Evolutionary conservation across 1,284 basidiomycete genomes (phyloP).

Genomic region (Inonotus hispidus): DNA sequence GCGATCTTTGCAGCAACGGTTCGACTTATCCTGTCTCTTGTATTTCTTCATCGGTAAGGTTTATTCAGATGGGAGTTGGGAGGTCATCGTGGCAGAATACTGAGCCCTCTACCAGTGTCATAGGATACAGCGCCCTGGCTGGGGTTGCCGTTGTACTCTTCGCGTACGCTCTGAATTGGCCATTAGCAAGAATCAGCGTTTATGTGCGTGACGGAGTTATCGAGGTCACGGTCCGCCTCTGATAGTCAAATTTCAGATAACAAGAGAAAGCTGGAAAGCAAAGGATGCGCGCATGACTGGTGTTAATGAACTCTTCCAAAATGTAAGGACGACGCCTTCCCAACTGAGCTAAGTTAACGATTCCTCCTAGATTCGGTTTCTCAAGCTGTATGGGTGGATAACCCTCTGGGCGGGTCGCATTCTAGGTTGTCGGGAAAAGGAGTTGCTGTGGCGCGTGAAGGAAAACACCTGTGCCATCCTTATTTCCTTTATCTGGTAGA

Average conservation of each 20-base stretch:
- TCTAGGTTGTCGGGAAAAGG: conserved; percentile 45
- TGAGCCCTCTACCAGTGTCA: conserved; percentile 40
- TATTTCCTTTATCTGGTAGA: conserved; percentile 60
- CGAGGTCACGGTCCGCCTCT: background rate
- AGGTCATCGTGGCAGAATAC: background rate
- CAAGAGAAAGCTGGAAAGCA: conserved; percentile 58
- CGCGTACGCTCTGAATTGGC: conserved; percentile 62
- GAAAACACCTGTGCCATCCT: conserved; percentile 52
- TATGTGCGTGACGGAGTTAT: conserved; percentile 35
- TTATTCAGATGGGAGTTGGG: background rate
- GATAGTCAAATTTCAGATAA: conserved; percentile 37
- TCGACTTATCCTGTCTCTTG: conserved; percentile 65
- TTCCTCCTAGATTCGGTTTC: conserved; percentile 42
- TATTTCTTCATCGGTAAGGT: conserved; percentile 70
- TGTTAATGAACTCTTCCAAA: conserved; percentile 77
- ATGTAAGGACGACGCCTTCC: conserved; percentile 21
- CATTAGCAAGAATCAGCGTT: conserved; percentile 60
- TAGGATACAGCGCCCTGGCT: conserved; percentile 79
- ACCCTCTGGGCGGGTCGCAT: conserved; percentile 50
- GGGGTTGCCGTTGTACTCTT: conserved; percentile 69
- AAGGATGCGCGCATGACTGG: conserved; percentile 71
- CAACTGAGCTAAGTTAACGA: background rate
- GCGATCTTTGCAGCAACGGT: conserved; percentile 67
- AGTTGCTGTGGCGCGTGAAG: conserved; percentile 59
- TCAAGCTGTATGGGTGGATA: conserved; percentile 73